A percentile compares a stretch with the other conserved stretches of the same genome.
phyloP scores from a whole-genome alignment of 331 rosid genomes.

The Rhamnella rubrinervis region DNA sequence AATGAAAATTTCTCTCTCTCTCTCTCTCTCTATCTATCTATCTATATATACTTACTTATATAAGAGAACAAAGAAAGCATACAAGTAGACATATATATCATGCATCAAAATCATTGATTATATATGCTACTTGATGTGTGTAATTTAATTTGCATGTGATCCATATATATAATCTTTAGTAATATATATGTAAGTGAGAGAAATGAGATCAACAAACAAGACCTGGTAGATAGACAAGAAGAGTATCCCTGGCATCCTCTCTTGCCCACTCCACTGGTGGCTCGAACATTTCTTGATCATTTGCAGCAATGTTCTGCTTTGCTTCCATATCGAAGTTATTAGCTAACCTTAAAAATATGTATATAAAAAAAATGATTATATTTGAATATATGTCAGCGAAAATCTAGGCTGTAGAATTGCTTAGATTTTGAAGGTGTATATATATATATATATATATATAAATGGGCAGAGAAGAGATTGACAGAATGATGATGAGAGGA shows the following conservation, averaged over 20 bases:
- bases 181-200: neutral
- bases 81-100: too few species aligned
- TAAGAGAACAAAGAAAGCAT: too few species aligned
- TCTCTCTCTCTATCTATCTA: too few species aligned
- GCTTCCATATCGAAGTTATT: conserved; percentile 4
- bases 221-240: conserved; percentile 52
- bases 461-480: too few species aligned
- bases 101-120: too few species aligned
- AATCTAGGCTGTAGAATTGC: neutral
- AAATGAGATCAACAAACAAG: neutral
- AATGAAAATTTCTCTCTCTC: too few species aligned
- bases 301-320: neutral
- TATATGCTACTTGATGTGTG: too few species aligned
- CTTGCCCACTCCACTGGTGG: conserved; percentile 48
- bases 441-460: neutral
- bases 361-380: neutral
- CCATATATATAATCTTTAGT: too few species aligned
- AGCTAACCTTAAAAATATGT: neutral
- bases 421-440: conserved; percentile 21
- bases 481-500: too few species aligned
- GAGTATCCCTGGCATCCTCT: conserved; percentile 34
- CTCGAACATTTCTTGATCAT: conserved; percentile 25
- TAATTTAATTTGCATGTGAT: too few species aligned
- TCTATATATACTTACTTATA: too few species aligned
- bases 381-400: neutral